Evolutionary conservation across 2,329 filamentous ascomycete genomes (phyloP).

Genomic region (Colletotrichum higginsianum): DNA sequence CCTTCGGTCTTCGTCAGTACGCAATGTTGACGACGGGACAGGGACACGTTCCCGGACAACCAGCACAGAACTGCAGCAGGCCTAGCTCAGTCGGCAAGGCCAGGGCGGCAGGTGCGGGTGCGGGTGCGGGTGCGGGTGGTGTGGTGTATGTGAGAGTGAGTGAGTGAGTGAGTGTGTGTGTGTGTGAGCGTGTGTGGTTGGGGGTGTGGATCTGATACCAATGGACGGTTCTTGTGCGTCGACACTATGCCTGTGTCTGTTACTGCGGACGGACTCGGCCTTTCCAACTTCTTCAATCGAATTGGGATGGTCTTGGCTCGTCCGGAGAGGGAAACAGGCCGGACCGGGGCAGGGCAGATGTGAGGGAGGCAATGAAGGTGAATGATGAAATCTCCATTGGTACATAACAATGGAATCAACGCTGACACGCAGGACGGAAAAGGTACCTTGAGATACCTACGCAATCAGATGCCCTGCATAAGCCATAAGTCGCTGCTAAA

Average conservation of each 20-base stretch:
- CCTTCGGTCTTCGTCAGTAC: neutral
- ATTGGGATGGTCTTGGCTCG: constrained; percentile 21
- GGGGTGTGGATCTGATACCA: constrained; percentile 32
- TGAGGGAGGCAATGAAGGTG: neutral
- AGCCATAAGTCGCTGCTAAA: neutral
- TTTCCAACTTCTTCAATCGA: constrained; percentile 14
- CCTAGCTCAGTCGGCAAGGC: constrained; percentile 11
- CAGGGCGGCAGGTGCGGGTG: constrained; percentile 26
- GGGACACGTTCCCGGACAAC: constrained; percentile 19
- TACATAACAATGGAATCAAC: no score
- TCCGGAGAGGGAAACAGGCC: constrained; percentile 27
- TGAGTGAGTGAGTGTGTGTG: constrained; percentile 10
- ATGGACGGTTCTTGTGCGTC: constrained; percentile 18
- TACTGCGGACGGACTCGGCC: constrained; percentile 34
- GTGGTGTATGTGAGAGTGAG: constrained; percentile 10
- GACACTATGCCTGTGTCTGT: neutral
- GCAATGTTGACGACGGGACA: constrained; percentile 3
- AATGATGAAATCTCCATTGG: neutral
- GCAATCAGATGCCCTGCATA: neutral
- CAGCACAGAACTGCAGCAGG: constrained; percentile 16
- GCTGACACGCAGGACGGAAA: neutral
- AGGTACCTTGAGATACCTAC: neutral
- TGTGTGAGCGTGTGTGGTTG: constrained; percentile 3
- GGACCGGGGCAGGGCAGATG: neutral
- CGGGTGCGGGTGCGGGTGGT: constrained; percentile 12